Evolutionary conservation across 805 yeast species (phyloP).

Genomic region (Yamadazyma akitaensis): DNA sequence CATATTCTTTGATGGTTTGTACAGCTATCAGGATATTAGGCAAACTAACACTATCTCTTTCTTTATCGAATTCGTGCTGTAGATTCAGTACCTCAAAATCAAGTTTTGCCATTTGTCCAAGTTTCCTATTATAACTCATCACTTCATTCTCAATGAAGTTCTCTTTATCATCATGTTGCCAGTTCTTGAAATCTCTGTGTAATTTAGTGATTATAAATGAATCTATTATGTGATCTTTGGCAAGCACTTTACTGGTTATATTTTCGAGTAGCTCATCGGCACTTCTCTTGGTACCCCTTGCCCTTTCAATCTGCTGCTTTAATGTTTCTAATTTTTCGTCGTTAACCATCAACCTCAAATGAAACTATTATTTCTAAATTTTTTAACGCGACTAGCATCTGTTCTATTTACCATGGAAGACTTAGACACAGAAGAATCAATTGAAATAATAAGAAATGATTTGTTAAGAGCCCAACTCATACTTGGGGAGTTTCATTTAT

Average conservation of each 20-base stretch:
- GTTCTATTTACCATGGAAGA: not conserved
- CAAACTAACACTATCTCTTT: slow-evolving; percentile 20
- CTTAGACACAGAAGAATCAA: slow-evolving; percentile 9
- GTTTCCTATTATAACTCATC: slow-evolving; percentile 26
- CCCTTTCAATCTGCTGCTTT: slow-evolving; percentile 1
- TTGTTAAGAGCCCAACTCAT: slow-evolving; percentile 24
- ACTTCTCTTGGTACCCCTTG: not conserved
- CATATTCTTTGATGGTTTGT: slow-evolving; percentile 24
- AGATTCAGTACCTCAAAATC: slow-evolving; percentile 22
- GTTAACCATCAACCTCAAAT: not conserved
- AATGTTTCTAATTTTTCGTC: slow-evolving; percentile 1
- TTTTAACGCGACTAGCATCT: not conserved
- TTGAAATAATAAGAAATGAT: slow-evolving; percentile 20
- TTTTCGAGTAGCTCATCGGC: slow-evolving; percentile 2
- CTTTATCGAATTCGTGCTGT: slow-evolving; percentile 21
- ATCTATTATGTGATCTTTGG: slow-evolving; percentile 27
- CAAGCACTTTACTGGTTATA: not conserved
- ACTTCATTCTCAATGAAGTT: slow-evolving; percentile 23
- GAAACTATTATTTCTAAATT: not conserved
- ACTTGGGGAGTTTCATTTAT: slow-evolving; percentile 56
- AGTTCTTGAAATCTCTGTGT: slow-evolving; percentile 27
- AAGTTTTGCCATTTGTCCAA: slow-evolving; percentile 27
- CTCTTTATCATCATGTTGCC: slow-evolving; percentile 20
- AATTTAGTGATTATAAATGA: slow-evolving; percentile 32
- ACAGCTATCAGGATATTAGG: slow-evolving; percentile 28